phyloP scores from a whole-genome alignment of 2,329 filamentous ascomycete genomes.

The Mariannaea sp. region DNA sequence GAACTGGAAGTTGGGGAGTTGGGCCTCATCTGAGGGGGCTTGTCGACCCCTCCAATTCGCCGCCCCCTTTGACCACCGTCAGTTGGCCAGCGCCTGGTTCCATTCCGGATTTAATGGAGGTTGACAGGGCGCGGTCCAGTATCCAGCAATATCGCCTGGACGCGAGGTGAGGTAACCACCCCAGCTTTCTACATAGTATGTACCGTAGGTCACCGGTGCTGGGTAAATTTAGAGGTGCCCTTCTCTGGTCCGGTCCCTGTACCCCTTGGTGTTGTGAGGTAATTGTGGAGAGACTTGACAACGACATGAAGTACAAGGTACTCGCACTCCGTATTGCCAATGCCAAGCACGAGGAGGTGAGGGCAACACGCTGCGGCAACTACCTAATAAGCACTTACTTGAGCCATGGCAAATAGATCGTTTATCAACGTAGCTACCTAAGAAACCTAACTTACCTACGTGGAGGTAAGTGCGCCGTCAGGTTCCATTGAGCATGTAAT shows the following conservation, averaged over 20 bases:
- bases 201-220: too few relatives aligned
- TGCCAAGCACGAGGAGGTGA: neutral
- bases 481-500: too few relatives aligned
- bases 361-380: neutral
- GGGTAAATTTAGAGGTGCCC: too few relatives aligned
- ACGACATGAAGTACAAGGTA: neutral
- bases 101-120: neutral
- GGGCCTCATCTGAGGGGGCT: neutral
- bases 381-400: neutral
- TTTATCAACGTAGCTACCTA: neutral
- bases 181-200: too few relatives aligned
- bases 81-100: neutral
- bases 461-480: neutral
- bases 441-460: too few relatives aligned
- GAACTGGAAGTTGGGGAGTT: neutral
- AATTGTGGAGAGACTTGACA: neutral
- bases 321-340: too few relatives aligned
- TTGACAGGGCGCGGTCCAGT: neutral
- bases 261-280: neutral
- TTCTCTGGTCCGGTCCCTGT: neutral
- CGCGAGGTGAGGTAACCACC: too few relatives aligned
- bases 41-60: slow-evolving; percentile 6
- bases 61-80: neutral
- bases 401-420: neutral
- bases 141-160: neutral